Evolutionary conservation across 2,329 filamentous ascomycete species (phyloP), one percentile per base, ranked within the genome.

Genomic region (Plenodomus biglobosus): DNA sequence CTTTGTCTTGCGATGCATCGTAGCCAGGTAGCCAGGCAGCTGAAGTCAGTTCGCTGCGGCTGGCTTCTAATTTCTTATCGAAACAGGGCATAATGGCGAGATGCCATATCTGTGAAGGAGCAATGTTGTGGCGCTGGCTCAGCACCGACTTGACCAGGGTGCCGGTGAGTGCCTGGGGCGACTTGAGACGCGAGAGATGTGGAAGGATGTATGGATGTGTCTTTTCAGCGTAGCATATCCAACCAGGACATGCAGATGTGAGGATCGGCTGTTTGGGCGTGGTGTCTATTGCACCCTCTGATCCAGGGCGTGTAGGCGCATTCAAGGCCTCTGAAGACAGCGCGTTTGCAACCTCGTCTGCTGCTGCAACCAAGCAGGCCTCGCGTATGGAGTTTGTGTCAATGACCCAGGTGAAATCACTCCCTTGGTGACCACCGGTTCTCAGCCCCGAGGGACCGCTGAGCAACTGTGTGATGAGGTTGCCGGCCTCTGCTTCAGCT

Each of bases 171-270:
- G 94, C 92, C 72, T 99, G 94, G 13, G 94, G 92, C 4, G 92
- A 96, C 71, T 97, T 99, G 55, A 97, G 80, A 41, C 84, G 84
- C 48, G 92, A 96, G 44, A 99, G 79, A 71, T 99, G 91, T 21
- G 91, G 90, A 41, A 99, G 80, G 46, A 97, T 85, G 65, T 96
- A 87, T 1, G 94, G 91, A 66, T 99, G 94, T 46, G 92, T 97
- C 76, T 99, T 97, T 72, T 99, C 94, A 20, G 92, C 92, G 66
- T 99, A 99, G 75, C 94, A 99, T 46, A 99, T 92, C 92, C 95
- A 99, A 7, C 94, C 94, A 1, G 94, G 94, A 70, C 94, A 99
- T 17, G 90, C 90, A 3, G 92, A 92, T 8, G 92, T 90, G 37
- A 99, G 80, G 22, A 92, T 84, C 0, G 90, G 88, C 52, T 74